These are phyloP conservation scores for Graphilbum fragrans DNA, from an alignment of 2,329 filamentous ascomycete species.

Conservation along the genomic window DNA sequence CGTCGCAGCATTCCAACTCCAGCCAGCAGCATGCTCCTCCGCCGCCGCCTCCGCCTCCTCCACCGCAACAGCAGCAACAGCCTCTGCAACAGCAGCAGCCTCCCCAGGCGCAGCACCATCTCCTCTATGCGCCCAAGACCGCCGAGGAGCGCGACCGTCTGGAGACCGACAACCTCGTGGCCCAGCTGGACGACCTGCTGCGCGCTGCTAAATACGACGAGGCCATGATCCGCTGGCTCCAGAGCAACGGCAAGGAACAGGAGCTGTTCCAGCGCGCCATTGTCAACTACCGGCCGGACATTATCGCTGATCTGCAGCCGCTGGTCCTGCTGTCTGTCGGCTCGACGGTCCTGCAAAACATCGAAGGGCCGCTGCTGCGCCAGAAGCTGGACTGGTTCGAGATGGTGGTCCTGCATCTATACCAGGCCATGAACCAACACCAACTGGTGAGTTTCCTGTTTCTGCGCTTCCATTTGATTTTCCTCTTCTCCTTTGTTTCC, in stretches of 20 bases:
- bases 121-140: constrained; percentile 24
- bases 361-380: constrained; percentile 39
- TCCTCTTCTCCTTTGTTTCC: no score
- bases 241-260: constrained; percentile 42
- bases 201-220: constrained; percentile 47
- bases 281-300: constrained; percentile 34
- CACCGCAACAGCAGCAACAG: constrained; percentile 6
- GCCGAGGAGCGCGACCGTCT: constrained; percentile 33
- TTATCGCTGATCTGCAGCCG: constrained; percentile 45
- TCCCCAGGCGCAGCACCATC: constrained; percentile 16
- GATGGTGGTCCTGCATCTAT: constrained; percentile 42
- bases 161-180: constrained; percentile 43
- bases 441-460: constrained; percentile 32
- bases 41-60: neutral
- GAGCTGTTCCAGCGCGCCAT: constrained; percentile 49
- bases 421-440: constrained; percentile 29
- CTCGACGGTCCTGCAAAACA: constrained; percentile 48
- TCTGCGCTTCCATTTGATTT: neutral
- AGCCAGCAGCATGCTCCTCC: constrained; percentile 5
- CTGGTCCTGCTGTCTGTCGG: constrained; percentile 53
- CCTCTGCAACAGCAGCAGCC: constrained; percentile 9
- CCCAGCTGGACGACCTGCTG: constrained; percentile 51
- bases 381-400: constrained; percentile 51
- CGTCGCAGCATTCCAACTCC: constrained; percentile 13
- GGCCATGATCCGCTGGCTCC: constrained; percentile 55